These are phyloP conservation scores for Amylostereum areolatum DNA, from an alignment of 1,284 basidiomycete genomes.

Conservation along the genomic window DNA sequence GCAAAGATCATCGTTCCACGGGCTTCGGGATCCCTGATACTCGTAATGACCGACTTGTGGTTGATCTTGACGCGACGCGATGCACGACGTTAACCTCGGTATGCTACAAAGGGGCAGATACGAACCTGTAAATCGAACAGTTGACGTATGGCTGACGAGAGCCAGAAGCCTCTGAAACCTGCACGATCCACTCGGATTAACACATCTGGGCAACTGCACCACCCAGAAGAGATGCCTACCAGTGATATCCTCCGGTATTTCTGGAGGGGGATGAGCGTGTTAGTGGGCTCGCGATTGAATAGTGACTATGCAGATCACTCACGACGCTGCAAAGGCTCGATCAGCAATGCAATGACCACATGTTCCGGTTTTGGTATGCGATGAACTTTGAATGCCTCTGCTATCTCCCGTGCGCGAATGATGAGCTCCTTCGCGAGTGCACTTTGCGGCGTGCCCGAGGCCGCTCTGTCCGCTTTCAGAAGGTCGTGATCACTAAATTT, in stretches of 20 bases:
- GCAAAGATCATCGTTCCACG: slow-evolving; percentile 80
- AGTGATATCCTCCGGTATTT: slow-evolving; percentile 60
- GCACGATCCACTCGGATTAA: slow-evolving; percentile 1
- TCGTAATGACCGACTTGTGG: slow-evolving; percentile 68
- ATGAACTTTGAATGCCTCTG: slow-evolving; percentile 81
- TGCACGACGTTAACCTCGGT: neutral
- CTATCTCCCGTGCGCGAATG: slow-evolving; percentile 74
- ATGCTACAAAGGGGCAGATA: slow-evolving; percentile 8
- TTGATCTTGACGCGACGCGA: slow-evolving; percentile 50
- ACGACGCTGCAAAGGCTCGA: slow-evolving; percentile 80
- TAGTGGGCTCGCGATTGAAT: slow-evolving; percentile 1
- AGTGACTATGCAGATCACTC: slow-evolving; percentile 29
- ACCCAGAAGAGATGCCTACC: slow-evolving; percentile 29
- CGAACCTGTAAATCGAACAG: slow-evolving; percentile 68
- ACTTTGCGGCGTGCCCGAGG: slow-evolving; percentile 61
- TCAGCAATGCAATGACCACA: slow-evolving; percentile 69
- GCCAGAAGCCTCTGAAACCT: slow-evolving; percentile 82
- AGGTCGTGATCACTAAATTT: slow-evolving; percentile 87
- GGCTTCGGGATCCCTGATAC: slow-evolving; percentile 62
- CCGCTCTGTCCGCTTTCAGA: slow-evolving; percentile 70
- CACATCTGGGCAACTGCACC: neutral
- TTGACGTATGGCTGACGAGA: slow-evolving; percentile 69
- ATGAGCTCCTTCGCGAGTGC: slow-evolving; percentile 73
- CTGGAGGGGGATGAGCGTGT: slow-evolving; percentile 29
- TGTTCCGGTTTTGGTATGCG: slow-evolving; percentile 77